Evolutionary conservation across 176 grass and related monocot species (phyloP).

Genomic region (Triticum monococcum): DNA sequence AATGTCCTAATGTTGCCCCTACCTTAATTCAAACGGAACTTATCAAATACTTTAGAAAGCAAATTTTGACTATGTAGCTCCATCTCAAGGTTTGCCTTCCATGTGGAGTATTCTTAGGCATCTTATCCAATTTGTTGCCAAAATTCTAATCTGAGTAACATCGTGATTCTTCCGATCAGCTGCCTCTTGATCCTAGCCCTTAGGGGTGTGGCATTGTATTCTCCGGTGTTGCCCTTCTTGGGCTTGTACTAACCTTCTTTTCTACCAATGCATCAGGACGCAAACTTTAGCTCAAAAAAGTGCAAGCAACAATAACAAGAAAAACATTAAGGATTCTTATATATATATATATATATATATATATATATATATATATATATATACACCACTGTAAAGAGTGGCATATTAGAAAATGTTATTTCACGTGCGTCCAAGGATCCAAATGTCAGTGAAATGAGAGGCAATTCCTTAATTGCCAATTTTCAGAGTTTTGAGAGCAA

Average conservation of each 20-base stretch:
- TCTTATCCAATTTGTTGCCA: neutral
- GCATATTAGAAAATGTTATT: neutral
- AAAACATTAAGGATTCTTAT: neutral
- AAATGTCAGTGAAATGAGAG: neutral
- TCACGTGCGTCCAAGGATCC: neutral
- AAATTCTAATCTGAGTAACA: neutral
- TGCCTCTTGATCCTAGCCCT: neutral
- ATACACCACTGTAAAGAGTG: neutral
- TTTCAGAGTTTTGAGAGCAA: neutral
- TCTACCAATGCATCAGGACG: no score
- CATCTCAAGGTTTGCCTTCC: neutral
- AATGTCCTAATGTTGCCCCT: neutral
- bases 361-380: no score
- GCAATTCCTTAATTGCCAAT: neutral
- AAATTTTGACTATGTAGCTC: neutral
- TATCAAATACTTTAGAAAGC: neutral
- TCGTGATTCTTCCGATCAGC: neutral
- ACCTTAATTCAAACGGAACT: constrained; percentile 3
- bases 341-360: no score
- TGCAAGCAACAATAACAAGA: neutral
- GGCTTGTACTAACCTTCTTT: no score
- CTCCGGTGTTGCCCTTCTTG: neutral
- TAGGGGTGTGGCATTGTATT: neutral
- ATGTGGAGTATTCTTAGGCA: neutral
- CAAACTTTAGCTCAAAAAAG: neutral